A percentile compares a stretch with the other conserved stretches of the same genome.
phyloP scores from a whole-genome alignment of 1,284 basidiomycete genomes.

The Trichosporon asahii region DNA sequence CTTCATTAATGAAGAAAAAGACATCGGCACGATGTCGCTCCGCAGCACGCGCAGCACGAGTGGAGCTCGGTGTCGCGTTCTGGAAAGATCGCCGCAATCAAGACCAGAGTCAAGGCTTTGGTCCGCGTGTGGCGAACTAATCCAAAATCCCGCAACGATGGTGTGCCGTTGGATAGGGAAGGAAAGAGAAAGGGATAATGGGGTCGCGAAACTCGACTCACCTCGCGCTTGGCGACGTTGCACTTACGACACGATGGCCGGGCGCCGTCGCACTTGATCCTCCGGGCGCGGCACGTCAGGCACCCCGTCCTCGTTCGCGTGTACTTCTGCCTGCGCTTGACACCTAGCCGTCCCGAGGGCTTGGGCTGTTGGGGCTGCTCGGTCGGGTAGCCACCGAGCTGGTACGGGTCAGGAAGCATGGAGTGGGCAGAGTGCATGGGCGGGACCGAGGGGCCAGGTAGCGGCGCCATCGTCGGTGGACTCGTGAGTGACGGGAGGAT shows the following conservation, averaged over 20 bases:
- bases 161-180: neutral
- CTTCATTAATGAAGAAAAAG: too few relatives aligned
- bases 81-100: too few relatives aligned
- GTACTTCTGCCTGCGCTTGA: conserved; percentile 46
- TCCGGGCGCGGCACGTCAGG: conserved; percentile 42
- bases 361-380: conserved; percentile 8
- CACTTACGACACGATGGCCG: conserved; percentile 45
- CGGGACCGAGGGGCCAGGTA: neutral
- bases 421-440: neutral
- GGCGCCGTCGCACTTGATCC: conserved; percentile 50
- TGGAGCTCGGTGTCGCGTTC: too few relatives aligned
- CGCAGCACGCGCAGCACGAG: neutral
- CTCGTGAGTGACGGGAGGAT: neutral
- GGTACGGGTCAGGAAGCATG: neutral
- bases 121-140: too few relatives aligned
- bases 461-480: neutral
- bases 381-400: neutral
- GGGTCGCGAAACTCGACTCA: conserved; percentile 24
- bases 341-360: conserved; percentile 29
- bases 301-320: conserved; percentile 47
- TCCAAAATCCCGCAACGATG: too few relatives aligned
- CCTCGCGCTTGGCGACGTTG: conserved; percentile 43
- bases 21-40: neutral
- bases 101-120: too few relatives aligned
- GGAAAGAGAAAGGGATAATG: too few relatives aligned